These are phyloP conservation scores for Lodderomyces jiufengensis DNA, from an alignment of 1,139 yeast genomes.

Conservation along the genomic window DNA sequence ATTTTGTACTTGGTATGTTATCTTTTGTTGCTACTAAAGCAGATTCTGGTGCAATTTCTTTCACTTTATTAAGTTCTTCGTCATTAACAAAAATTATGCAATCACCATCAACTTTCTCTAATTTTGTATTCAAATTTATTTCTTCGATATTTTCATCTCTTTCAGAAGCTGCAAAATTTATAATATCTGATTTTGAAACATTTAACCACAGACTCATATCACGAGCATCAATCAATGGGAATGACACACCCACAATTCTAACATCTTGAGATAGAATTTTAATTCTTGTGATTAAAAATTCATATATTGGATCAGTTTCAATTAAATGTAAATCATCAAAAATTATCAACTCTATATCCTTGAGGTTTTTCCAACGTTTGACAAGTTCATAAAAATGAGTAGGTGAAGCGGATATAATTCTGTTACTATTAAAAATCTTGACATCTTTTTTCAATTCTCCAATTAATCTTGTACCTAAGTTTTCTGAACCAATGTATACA, in stretches of 20 bases:
- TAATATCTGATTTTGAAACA: conserved; percentile 52
- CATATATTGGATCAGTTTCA: conserved; percentile 64
- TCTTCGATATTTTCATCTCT: conserved; percentile 53
- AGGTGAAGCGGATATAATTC: conserved; percentile 77
- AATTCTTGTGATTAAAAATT: conserved; percentile 66
- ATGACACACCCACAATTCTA: conserved; percentile 65
- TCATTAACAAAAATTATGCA: not conserved
- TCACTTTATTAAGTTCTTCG: conserved; percentile 41
- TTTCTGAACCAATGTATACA: conserved; percentile 68
- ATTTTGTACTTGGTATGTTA: conserved; percentile 46
- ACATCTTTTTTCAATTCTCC: conserved; percentile 61
- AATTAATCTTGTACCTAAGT: conserved; percentile 55
- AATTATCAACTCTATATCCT: conserved; percentile 64
- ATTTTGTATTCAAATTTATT: conserved; percentile 40
- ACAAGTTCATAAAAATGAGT: conserved; percentile 68
- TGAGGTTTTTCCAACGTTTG: conserved; percentile 78
- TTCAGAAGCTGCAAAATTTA: conserved; percentile 66
- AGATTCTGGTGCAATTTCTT: conserved; percentile 38
- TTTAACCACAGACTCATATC: conserved; percentile 91
- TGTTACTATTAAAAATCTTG: conserved; percentile 51
- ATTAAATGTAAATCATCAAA: conserved; percentile 75
- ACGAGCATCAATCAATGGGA: conserved; percentile 68
- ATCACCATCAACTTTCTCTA: not conserved
- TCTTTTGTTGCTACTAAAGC: conserved; percentile 60
- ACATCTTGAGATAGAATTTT: conserved; percentile 62